Conservation (phyloP, 2,329 filamentous ascomycete genomes). For the Domatiomyces globalis region DNA sequence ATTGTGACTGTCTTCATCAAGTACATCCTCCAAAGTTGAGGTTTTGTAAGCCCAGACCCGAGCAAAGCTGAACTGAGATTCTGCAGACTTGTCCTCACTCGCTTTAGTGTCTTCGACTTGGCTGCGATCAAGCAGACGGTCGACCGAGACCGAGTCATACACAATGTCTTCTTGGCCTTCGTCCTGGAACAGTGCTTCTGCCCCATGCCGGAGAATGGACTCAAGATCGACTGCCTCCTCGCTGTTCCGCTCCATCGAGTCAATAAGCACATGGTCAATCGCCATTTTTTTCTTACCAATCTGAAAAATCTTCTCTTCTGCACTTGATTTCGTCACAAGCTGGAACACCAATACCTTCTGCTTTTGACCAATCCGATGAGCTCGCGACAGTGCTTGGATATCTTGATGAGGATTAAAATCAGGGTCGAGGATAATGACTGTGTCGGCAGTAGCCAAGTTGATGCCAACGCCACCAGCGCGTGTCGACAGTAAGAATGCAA, state of each 20-base stretch:
- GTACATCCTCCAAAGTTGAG: slow-evolving; percentile 42
- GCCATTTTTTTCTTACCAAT: slow-evolving; percentile 93
- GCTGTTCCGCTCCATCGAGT: slow-evolving; percentile 76
- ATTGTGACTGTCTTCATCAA: slow-evolving; percentile 32
- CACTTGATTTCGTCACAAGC: slow-evolving; percentile 73
- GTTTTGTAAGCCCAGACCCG: slow-evolving; percentile 83
- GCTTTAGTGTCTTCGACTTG: slow-evolving; percentile 58
- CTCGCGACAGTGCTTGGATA: slow-evolving; percentile 83
- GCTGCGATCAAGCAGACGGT: slow-evolving; percentile 77
- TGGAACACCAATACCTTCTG: slow-evolving; percentile 94
- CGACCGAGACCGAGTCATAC: slow-evolving; percentile 72
- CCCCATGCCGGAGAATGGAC: slow-evolving; percentile 75
- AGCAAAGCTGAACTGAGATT: slow-evolving; percentile 77
- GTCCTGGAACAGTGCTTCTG: slow-evolving; percentile 71
- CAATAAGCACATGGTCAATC: slow-evolving; percentile 85
- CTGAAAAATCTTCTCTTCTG: slow-evolving; percentile 92
- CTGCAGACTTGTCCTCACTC: slow-evolving; percentile 50
- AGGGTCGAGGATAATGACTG: slow-evolving; percentile 91
- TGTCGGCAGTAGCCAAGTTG: slow-evolving; percentile 92
- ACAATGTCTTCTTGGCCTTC: slow-evolving; percentile 54
- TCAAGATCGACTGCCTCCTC: slow-evolving; percentile 67
- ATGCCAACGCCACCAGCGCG: slow-evolving; percentile 93
- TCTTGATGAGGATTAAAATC: slow-evolving; percentile 99
- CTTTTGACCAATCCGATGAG: slow-evolving; percentile 90
- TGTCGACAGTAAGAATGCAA: slow-evolving; percentile 86